Conservation (phyloP, 2,329 filamentous ascomycete species). For the Xylaria multiplex region DNA sequence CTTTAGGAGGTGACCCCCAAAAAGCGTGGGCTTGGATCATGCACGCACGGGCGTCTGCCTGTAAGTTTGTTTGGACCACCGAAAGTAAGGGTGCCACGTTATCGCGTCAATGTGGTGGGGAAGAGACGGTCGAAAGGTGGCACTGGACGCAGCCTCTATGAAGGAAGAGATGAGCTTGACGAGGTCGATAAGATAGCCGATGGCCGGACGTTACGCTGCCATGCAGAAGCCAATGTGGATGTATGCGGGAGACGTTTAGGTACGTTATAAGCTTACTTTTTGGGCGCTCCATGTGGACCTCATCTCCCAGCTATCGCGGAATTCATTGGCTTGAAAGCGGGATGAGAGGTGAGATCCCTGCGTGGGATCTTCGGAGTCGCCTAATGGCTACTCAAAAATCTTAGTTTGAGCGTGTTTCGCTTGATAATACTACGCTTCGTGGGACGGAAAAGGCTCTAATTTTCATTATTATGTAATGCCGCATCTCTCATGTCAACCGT, state of each 20-base stretch:
- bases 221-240: conserved; percentile 31
- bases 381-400: conserved; percentile 34
- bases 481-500: not conserved
- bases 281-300: conserved; percentile 25
- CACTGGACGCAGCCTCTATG: conserved; percentile 22
- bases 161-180: conserved; percentile 24
- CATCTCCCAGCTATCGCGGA: conserved; percentile 14
- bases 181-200: conserved; percentile 38
- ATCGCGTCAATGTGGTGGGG: conserved; percentile 34
- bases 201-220: conserved; percentile 33
- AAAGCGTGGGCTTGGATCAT: conserved; percentile 26
- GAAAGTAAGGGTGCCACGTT: conserved; percentile 34
- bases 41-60: conserved; percentile 22
- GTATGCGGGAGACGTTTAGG: conserved; percentile 33
- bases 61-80: conserved; percentile 20
- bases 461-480: conserved; percentile 27
- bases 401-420: conserved; percentile 29
- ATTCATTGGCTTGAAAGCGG: conserved; percentile 21
- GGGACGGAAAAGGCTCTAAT: not conserved
- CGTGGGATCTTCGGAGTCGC: conserved; percentile 35
- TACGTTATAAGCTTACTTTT: conserved; percentile 37
- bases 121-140: conserved; percentile 14
- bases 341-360: conserved; percentile 28
- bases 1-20: conserved; percentile 25
- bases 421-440: conserved; percentile 7